Conservation (phyloP, 106 monocot species). For the Cymbidium sinense region DNA sequence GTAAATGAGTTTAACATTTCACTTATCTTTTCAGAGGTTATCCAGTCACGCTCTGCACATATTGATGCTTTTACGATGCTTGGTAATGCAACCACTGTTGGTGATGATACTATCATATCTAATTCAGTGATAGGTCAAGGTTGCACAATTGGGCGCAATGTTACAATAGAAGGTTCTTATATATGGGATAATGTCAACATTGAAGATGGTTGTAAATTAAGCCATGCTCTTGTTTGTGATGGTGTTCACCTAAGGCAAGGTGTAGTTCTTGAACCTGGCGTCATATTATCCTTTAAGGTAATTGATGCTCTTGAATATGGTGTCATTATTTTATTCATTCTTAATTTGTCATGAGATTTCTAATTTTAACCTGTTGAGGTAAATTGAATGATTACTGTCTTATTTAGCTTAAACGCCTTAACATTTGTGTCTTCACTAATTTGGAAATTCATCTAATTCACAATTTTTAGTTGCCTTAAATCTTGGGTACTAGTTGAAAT, state of each 20-base stretch:
- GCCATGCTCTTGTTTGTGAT: conserved; percentile 81
- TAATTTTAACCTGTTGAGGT: background rate
- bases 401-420: background rate
- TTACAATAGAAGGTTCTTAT: conserved; percentile 66
- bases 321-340: background rate
- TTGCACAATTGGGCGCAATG: conserved; percentile 81
- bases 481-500: background rate
- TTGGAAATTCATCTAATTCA: background rate
- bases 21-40: conserved; percentile 40
- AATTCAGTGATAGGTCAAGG: conserved; percentile 79
- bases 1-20: background rate
- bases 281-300: conserved; percentile 95
- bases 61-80: conserved; percentile 67
- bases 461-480: background rate
- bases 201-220: conserved; percentile 86
- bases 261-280: conserved; percentile 75
- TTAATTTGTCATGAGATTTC: background rate
- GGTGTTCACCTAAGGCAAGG: conserved; percentile 69
- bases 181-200: conserved; percentile 94
- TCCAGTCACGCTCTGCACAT: conserved; percentile 52
- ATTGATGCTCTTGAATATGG: conserved; percentile 6
- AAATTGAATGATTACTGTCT: background rate
- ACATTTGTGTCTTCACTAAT: background rate
- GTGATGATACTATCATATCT: conserved; percentile 47
- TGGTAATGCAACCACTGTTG: conserved; percentile 61